phyloP scores from a whole-genome alignment of 75 land plant species.

The Sequoiadendron giganteum region DNA sequence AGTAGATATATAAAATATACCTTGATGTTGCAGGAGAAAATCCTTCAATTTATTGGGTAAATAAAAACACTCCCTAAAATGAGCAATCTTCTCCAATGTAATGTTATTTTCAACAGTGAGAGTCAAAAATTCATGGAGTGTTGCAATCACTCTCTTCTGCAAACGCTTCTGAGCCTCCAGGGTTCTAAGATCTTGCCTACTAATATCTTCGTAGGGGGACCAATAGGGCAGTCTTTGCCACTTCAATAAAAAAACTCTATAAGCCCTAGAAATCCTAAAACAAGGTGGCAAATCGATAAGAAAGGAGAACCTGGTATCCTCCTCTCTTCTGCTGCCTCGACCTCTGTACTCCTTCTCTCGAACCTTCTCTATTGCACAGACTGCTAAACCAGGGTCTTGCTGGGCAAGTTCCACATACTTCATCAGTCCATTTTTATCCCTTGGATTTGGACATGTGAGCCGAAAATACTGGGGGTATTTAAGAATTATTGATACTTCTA shows the following conservation, averaged over 20 bases:
- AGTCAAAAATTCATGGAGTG: slow-evolving; percentile 62
- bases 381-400: slow-evolving; percentile 29
- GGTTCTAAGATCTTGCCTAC: slow-evolving; percentile 60
- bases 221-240: slow-evolving; percentile 80
- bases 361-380: slow-evolving; percentile 47
- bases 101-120: slow-evolving; percentile 74
- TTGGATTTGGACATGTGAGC: slow-evolving; percentile 25
- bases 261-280: slow-evolving; percentile 60
- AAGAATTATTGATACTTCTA: slow-evolving; percentile 55
- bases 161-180: slow-evolving; percentile 61
- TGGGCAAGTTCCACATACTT: slow-evolving; percentile 57
- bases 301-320: slow-evolving; percentile 56
- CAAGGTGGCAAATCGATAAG: slow-evolving; percentile 67
- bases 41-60: slow-evolving; percentile 69
- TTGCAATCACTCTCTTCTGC: slow-evolving; percentile 75
- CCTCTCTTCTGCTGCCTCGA: slow-evolving; percentile 42
- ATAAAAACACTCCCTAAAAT: slow-evolving; percentile 57
- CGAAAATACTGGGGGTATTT: slow-evolving; percentile 55
- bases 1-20: slow-evolving; percentile 77
- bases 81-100: slow-evolving; percentile 66
- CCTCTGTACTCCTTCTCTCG: slow-evolving; percentile 60
- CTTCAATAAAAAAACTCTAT: slow-evolving; percentile 48
- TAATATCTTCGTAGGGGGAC: slow-evolving; percentile 78
- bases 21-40: slow-evolving; percentile 71
- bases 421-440: slow-evolving; percentile 21